Conservation (phyloP, 169 alveolate species). For the Cryptosporidium andersoni region DNA sequence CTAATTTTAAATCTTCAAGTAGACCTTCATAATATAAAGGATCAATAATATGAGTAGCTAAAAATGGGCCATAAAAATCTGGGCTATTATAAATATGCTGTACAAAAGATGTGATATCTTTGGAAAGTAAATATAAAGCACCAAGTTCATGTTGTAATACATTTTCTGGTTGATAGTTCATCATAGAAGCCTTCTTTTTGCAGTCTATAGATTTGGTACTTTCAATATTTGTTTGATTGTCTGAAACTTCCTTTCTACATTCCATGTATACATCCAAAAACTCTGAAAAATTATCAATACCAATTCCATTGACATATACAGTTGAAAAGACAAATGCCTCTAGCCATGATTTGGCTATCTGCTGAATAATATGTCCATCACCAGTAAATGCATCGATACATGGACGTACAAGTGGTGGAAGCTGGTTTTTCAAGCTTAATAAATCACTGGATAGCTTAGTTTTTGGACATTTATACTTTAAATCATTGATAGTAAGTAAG, state of each 20-base stretch:
- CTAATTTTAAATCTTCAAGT: conserved; percentile 41
- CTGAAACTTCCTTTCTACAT: neutral
- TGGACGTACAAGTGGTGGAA: conserved; percentile 35
- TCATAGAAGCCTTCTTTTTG: neutral
- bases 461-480: conserved; percentile 4
- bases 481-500: conserved; percentile 15
- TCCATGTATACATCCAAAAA: conserved; percentile 44
- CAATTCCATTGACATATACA: conserved; percentile 40
- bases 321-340: conserved; percentile 65
- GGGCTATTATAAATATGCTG: conserved; percentile 40
- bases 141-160: conserved; percentile 53
- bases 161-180: conserved; percentile 13
- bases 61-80: conserved; percentile 52
- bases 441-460: conserved; percentile 11
- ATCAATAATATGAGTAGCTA: conserved; percentile 53
- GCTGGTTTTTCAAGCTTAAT: conserved; percentile 3
- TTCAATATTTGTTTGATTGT: neutral
- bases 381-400: conserved; percentile 31
- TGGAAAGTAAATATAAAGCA: conserved; percentile 46
- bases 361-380: conserved; percentile 46
- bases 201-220: neutral
- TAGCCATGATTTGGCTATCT: conserved; percentile 49
- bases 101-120: conserved; percentile 24
- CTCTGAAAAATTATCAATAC: conserved; percentile 29
- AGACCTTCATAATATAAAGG: conserved; percentile 56